Conservation (phyloP, 768 basidiomycete genomes). For the Calocybe cyanea region DNA sequence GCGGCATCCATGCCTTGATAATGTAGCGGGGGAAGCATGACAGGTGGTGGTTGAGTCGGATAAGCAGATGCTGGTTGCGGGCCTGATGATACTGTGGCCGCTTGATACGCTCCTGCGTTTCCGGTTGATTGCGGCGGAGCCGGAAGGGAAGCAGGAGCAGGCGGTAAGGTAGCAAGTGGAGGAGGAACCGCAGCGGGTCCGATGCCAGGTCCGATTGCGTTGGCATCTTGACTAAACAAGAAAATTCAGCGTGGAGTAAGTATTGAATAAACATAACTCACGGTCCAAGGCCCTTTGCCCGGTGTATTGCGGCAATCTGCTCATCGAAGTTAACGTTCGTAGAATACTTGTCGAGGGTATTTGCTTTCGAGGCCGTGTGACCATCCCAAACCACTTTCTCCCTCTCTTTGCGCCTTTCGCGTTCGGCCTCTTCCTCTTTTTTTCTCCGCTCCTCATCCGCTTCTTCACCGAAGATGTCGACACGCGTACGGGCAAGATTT, state of each 20-base stretch:
- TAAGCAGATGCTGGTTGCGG: conserved; percentile 85
- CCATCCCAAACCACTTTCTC: conserved; percentile 99
- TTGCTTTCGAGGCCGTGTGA: conserved; percentile 90
- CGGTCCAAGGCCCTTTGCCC: conserved; percentile 87
- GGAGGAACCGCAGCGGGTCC: conserved; percentile 75
- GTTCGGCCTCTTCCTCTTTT: conserved; percentile 83
- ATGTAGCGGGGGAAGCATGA: conserved; percentile 83
- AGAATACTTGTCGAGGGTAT: conserved; percentile 91
- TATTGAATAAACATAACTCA: conserved; percentile 35
- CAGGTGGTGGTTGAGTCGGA: conserved; percentile 53
- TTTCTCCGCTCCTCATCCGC: conserved; percentile 88
- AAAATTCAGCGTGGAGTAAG: conserved; percentile 8
- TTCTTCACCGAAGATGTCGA: conserved; percentile 95
- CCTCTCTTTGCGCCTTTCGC: conserved; percentile 75
- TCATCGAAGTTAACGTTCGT: conserved; percentile 94
- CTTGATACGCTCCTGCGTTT: conserved; percentile 55
- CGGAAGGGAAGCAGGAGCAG: conserved; percentile 70
- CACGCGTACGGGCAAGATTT: conserved; percentile 91
- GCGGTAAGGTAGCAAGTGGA: conserved; percentile 61
- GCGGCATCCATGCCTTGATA: conserved; percentile 76
- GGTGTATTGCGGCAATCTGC: conserved; percentile 96
- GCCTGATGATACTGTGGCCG: conserved; percentile 86
- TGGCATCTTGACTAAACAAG: conserved; percentile 57
- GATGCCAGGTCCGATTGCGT: conserved; percentile 84
- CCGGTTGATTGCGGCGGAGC: conserved; percentile 56